These are phyloP conservation scores for Solanum rostratum DNA, from an alignment of 257 asterid species.

Conservation along the genomic window DNA sequence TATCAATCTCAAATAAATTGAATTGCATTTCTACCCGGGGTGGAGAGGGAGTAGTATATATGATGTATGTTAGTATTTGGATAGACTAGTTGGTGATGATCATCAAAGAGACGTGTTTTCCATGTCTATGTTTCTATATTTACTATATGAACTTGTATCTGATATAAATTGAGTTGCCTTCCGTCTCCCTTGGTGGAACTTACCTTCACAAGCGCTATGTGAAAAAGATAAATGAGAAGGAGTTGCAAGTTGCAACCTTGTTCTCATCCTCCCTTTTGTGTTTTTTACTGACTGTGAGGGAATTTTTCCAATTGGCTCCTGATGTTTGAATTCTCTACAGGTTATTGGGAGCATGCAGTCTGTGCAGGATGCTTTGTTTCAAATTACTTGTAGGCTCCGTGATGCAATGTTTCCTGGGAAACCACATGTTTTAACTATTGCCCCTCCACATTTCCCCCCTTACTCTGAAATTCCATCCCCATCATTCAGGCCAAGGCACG, in stretches of 20 bases:
- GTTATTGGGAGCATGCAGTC: slow-evolving; percentile 16
- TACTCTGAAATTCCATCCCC: slow-evolving; percentile 9
- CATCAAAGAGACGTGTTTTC: neutral
- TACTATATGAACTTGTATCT: neutral
- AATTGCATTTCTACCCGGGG: neutral
- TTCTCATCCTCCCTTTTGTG: neutral
- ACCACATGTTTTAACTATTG: neutral
- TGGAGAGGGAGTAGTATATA: neutral
- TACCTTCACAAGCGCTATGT: neutral
- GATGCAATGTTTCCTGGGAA: slow-evolving; percentile 7
- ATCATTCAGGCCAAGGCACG: slow-evolving; percentile 5
- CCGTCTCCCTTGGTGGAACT: neutral
- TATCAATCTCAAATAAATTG: neutral
- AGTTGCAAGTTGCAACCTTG: neutral
- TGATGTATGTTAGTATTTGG: neutral
- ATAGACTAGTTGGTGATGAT: neutral
- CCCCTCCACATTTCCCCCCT: neutral
- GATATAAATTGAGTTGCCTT: neutral
- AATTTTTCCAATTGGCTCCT: neutral
- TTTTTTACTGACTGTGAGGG: neutral
- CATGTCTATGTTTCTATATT: neutral
- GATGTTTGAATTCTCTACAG: slow-evolving; percentile 4
- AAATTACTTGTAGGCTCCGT: slow-evolving; percentile 13
- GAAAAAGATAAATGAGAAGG: neutral
- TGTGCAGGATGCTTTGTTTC: slow-evolving; percentile 12